These are phyloP conservation scores for Pseudozyma tsukubaensis DNA, from an alignment of 1,284 basidiomycete genomes.

Conservation along the genomic window DNA sequence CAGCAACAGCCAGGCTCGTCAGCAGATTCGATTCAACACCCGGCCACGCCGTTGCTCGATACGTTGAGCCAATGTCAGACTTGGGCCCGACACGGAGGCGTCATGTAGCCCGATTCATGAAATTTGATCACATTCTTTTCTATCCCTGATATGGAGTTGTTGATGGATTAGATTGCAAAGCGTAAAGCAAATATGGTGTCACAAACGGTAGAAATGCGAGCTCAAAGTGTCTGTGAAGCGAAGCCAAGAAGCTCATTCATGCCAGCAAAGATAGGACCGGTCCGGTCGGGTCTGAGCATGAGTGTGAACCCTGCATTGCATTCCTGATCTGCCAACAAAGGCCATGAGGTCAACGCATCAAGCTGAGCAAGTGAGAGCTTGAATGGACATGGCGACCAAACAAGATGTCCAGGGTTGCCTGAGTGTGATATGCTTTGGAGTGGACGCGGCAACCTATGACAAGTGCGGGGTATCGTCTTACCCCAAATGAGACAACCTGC, in stretches of 20 bases:
- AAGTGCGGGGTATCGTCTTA: slow-evolving; percentile 15
- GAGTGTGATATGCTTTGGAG: slow-evolving; percentile 8
- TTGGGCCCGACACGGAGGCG: slow-evolving; percentile 31
- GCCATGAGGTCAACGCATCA: background rate
- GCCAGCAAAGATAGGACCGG: background rate
- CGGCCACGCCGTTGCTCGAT: slow-evolving; percentile 35
- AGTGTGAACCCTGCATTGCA: background rate
- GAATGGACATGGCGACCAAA: background rate
- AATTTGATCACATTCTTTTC: background rate
- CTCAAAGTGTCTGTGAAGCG: background rate
- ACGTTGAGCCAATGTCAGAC: slow-evolving; percentile 35
- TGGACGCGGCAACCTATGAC: slow-evolving; percentile 20
- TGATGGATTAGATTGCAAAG: too few species aligned
- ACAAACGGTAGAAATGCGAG: background rate
- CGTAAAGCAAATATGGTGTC: too few species aligned
- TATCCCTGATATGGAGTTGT: too few species aligned
- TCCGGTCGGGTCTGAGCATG: slow-evolving; percentile 1
- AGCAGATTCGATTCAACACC: slow-evolving; percentile 25
- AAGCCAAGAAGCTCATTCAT: too few species aligned
- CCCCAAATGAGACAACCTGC: background rate
- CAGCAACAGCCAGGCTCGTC: slow-evolving; percentile 1
- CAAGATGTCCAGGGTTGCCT: background rate
- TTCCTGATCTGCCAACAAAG: background rate
- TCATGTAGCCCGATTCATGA: slow-evolving; percentile 9
- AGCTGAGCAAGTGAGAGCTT: background rate